Percentiles rank a stretch among this genome's conserved stretches.
phyloP scores from a whole-genome alignment of 345 rosid species.

The Lumnitzera racemosa region DNA sequence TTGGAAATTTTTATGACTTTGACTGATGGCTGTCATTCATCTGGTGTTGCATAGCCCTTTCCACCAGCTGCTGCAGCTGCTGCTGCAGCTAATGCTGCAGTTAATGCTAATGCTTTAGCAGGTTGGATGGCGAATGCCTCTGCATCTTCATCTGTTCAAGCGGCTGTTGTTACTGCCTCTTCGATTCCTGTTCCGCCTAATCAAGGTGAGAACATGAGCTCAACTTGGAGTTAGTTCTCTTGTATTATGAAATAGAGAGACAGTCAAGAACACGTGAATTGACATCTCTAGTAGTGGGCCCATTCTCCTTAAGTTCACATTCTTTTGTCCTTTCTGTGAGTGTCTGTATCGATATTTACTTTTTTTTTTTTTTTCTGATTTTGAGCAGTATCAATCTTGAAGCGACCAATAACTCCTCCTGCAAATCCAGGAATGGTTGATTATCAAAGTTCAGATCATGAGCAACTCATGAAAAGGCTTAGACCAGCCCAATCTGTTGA shows the following conservation, averaged over 20 bases:
- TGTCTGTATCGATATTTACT: too few relatives aligned
- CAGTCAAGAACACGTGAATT: background rate
- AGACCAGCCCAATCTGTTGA: slow-evolving; percentile 70
- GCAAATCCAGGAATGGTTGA: slow-evolving; percentile 61
- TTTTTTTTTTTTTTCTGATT: background rate
- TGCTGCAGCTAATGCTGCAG: slow-evolving; percentile 34
- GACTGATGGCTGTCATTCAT: background rate
- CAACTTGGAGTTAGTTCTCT: background rate
- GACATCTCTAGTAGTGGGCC: background rate
- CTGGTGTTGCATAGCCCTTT: slow-evolving; percentile 34
- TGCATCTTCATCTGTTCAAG: slow-evolving; percentile 78
- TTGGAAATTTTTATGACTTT: slow-evolving; percentile 6
- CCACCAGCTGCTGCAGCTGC: slow-evolving; percentile 43
- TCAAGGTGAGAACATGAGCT: slow-evolving; percentile 47
- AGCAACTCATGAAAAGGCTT: slow-evolving; percentile 69
- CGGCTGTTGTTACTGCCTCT: slow-evolving; percentile 75
- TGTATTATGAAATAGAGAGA: too few relatives aligned
- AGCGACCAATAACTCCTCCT: slow-evolving; percentile 76
- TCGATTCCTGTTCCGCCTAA: slow-evolving; percentile 65
- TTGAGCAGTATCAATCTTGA: slow-evolving; percentile 45
- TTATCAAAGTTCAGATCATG: slow-evolving; percentile 78
- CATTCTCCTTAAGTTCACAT: background rate
- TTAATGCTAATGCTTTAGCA: slow-evolving; percentile 66
- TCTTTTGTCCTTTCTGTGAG: background rate
- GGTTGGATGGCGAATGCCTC: slow-evolving; percentile 84